These are phyloP conservation scores for Phragmites australis DNA, from an alignment of 176 grass and related monocot species.

Conservation along the genomic window DNA sequence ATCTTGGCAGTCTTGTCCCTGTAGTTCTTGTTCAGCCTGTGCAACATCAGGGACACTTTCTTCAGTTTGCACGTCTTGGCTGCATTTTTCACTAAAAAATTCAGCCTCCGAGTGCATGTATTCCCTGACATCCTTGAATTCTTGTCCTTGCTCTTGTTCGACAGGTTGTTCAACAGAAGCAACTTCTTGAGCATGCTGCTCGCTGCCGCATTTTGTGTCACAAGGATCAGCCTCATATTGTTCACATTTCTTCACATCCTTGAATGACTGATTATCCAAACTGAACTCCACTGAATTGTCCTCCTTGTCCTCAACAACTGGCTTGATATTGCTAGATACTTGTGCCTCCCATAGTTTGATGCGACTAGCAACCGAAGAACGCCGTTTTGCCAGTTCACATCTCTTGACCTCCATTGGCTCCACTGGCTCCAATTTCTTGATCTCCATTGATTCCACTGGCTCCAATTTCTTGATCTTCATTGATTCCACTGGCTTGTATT, in stretches of 20 bases:
- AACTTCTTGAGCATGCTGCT: not conserved
- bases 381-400: not conserved
- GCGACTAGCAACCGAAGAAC: conserved; percentile 33
- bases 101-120: not conserved
- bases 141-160: not conserved
- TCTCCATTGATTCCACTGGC: not conserved
- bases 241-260: conserved; percentile 5
- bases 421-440: not conserved
- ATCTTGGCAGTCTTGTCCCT: not conserved
- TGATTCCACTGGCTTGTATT: not conserved
- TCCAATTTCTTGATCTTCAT: not conserved
- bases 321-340: conserved; percentile 25
- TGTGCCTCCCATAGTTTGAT: conserved; percentile 44
- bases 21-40: not conserved
- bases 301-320: conserved; percentile 6
- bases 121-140: conserved; percentile 36
- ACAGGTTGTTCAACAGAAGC: not conserved
- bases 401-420: not conserved
- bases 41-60: not conserved
- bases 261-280: not conserved
- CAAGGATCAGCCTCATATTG: conserved; percentile 9
- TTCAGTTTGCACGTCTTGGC: not conserved
- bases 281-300: not conserved
- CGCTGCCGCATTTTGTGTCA: not conserved
- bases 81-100: conserved; percentile 2